phyloP scores from a whole-genome alignment of 495 filamentous ascomycete genomes.

The Hyaloscypha bicolor region DNA sequence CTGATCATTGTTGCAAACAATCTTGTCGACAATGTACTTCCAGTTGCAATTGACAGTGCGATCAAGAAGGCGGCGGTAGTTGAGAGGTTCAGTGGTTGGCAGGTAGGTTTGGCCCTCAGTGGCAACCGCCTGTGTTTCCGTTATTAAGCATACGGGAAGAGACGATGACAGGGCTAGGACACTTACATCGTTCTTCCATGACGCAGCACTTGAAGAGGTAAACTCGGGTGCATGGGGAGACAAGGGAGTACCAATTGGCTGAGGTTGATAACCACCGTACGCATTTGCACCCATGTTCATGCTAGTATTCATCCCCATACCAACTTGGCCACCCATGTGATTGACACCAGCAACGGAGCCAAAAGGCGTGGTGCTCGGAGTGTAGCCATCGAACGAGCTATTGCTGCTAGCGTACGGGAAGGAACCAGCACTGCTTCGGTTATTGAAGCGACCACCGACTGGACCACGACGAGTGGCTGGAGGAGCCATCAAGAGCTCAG shows the following conservation, averaged over 20 bases:
- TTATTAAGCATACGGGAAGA: conserved; percentile 13
- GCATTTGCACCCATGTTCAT: conserved; percentile 37
- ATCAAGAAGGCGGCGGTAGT: conserved; percentile 93
- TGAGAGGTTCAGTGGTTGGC: conserved; percentile 88
- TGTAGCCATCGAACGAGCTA: conserved; percentile 34
- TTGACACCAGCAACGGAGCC: conserved; percentile 37
- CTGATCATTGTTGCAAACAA: conserved; percentile 98
- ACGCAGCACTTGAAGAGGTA: conserved; percentile 45
- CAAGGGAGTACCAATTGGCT: conserved; percentile 75
- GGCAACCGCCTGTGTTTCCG: conserved; percentile 41
- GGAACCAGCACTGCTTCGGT: conserved; percentile 33
- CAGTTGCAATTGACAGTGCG: conserved; percentile 97
- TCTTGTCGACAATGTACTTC: conserved; percentile 99
- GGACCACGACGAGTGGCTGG: conserved; percentile 36
- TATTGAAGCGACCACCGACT: conserved; percentile 47
- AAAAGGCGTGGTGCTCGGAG: conserved; percentile 35
- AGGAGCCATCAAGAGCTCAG: conserved; percentile 40
- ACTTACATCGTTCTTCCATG: conserved; percentile 56
- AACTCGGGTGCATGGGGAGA: conserved; percentile 88
- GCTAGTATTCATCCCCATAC: conserved; percentile 35
- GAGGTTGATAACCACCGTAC: conserved; percentile 61
- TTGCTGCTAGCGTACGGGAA: conserved; percentile 33
- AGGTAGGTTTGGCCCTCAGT: conserved; percentile 75
- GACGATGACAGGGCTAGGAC: not conserved
- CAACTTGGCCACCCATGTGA: conserved; percentile 37